These are phyloP conservation scores for Mucuna pruriens DNA, from an alignment of 306 rosid species.

Conservation along the genomic window DNA sequence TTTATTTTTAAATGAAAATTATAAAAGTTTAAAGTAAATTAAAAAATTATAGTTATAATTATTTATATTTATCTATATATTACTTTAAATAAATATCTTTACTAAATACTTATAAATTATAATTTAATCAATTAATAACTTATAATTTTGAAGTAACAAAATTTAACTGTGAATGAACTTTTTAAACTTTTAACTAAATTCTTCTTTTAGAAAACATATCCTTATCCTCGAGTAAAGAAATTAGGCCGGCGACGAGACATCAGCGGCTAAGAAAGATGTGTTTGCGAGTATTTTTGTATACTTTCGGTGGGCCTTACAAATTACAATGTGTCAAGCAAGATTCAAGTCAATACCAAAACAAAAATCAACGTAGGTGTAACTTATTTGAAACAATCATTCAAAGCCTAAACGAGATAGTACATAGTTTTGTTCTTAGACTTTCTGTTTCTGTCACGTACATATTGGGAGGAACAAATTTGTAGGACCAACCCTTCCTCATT, in stretches of 20 bases:
- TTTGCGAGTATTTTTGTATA: background rate
- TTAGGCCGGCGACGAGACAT: background rate
- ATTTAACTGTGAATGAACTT: too few relatives aligned
- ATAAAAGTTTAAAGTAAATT: too few relatives aligned
- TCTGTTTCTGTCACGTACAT: constrained; percentile 8
- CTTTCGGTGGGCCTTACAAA: background rate
- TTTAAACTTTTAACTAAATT: too few relatives aligned
- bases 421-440: background rate
- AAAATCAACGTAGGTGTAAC: background rate
- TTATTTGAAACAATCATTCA: constrained; percentile 3
- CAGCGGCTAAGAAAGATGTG: background rate
- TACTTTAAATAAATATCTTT: too few relatives aligned
- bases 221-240: background rate
- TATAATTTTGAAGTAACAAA: background rate
- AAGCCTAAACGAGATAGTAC: background rate
- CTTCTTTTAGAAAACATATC: too few relatives aligned
- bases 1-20: too few relatives aligned
- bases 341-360: constrained; percentile 2
- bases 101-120: too few relatives aligned
- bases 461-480: constrained; percentile 35
- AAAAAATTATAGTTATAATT: too few relatives aligned
- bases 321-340: background rate
- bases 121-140: too few relatives aligned
- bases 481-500: constrained; percentile 31
- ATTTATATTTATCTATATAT: too few relatives aligned